Conservation (phyloP, 352 stramenopile species). For the Phytopythium vexans region DNA sequence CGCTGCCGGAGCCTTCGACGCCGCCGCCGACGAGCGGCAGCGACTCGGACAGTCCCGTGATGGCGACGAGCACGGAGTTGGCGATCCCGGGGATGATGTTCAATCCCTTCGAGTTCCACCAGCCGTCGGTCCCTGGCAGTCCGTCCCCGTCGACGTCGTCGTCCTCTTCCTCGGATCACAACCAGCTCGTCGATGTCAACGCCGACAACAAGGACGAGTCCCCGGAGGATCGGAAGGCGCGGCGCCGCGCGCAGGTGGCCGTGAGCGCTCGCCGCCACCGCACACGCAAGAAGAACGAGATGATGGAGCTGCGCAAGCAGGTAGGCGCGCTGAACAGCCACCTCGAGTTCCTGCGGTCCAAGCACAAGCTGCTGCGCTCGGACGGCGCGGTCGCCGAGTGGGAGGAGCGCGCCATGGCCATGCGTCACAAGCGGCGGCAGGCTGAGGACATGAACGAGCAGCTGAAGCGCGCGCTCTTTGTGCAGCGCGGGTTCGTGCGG, state of each 20-base stretch:
- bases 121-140: neutral
- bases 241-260: conserved; percentile 28
- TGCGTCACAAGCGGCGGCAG: conserved; percentile 40
- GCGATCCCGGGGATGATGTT: neutral
- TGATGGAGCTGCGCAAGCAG: conserved; percentile 22
- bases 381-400: conserved; percentile 24
- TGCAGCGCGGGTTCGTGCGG: conserved; percentile 3
- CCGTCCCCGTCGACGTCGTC: conserved; percentile 1
- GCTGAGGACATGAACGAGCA: conserved; percentile 30
- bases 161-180: conserved; percentile 1
- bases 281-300: conserved; percentile 23
- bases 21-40: neutral
- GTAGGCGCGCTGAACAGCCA: conserved; percentile 19
- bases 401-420: conserved; percentile 34
- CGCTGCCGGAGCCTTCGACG: conserved; percentile 4
- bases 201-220: conserved; percentile 1
- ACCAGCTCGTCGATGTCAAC: neutral
- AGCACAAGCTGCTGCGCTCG: conserved; percentile 26
- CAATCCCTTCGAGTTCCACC: neutral
- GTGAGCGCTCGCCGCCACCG: conserved; percentile 29
- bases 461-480: conserved; percentile 36
- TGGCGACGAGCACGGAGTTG: too few species aligned
- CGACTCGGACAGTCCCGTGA: too few species aligned
- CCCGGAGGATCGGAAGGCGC: conserved; percentile 20
- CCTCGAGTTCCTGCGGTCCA: conserved; percentile 24